Base-by-base conservation (phyloP, 2,329 filamentous ascomycete genomes). In the Aciculosporium take region DNA sequence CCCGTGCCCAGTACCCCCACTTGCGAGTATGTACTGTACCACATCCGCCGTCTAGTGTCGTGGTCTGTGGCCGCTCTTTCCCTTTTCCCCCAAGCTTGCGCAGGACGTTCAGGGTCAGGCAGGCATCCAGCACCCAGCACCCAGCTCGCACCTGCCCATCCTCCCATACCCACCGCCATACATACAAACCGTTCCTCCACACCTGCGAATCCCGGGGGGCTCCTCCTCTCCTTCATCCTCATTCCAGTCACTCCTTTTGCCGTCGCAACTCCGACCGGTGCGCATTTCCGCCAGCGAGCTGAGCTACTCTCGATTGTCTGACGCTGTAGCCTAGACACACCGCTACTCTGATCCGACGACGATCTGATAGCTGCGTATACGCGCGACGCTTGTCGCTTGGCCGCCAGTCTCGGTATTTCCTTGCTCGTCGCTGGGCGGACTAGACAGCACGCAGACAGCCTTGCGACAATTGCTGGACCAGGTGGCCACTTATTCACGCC, bases 191-290 rank as follows among this genome's bases (percentile, higher is more conserved):
- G 37, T 41, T 42, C 43, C 41, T 37, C 42, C 39, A 38, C 45
- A 36, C 40, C 38, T 29, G 30, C 17, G 10, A 41, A 30, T 43
- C 41, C 40, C 36, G 37, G 49, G 49, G 50, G 50, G 48, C 47
- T 49, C 49, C 48, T 47, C 51, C 50, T 50, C 49, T 48, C 46
- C 46, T 48, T 48, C 52, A 46, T 51, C 52, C 48, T 48, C 43
- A 39, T 45, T 55, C 52, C 53, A 54, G 53, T 60, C 58, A 46
- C 50, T 57, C 57, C 47, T 54, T 59, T 55, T 55, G 51, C 39
- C n/a, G 31, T 42, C 43, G 30, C 39, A 24, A 37, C 5, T 52
- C 45, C 48, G 46, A 45, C 45, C 45, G 47, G 43, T 49, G 43
- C 50, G 44, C 46, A 34, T 34, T 2, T 28, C 28, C 35, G 38